These are phyloP conservation scores for Umbilicus rupestris DNA, from an alignment of 164 flowering plant genomes.

Conservation along the genomic window DNA sequence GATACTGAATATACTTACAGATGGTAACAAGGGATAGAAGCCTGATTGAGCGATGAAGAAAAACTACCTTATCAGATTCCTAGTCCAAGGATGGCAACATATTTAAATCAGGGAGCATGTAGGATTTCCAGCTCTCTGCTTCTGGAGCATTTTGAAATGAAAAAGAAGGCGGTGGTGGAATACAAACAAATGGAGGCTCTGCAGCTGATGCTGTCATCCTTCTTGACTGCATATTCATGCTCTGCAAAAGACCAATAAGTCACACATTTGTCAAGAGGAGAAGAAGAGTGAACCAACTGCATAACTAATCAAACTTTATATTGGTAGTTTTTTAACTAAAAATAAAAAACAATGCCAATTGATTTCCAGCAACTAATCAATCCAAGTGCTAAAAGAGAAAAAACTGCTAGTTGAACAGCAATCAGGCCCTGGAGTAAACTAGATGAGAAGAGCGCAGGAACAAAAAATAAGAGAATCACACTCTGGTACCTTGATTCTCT, in stretches of 20 bases:
- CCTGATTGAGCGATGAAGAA: not conserved
- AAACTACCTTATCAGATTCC: not conserved
- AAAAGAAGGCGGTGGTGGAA: not conserved
- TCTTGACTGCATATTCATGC: not conserved
- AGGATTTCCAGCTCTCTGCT: not conserved
- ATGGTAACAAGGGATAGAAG: not conserved
- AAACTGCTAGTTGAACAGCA: not conserved
- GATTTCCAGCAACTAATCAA: not conserved
- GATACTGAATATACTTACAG: not conserved
- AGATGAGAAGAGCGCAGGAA: not conserved
- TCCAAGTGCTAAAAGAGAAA: not conserved
- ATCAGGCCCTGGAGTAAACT: not conserved
- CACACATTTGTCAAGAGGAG: not conserved
- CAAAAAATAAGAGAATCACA: not conserved
- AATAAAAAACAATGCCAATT: too few relatives aligned
- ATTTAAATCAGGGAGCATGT: conserved; percentile 1
- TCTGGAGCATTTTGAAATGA: too few relatives aligned
- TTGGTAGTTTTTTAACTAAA: too few relatives aligned
- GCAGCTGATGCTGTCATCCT: not conserved
- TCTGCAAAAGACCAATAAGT: not conserved
- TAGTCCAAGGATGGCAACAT: not conserved
- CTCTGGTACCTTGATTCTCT: conserved; percentile 6
- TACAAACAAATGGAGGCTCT: not conserved
- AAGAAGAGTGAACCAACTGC: not conserved
- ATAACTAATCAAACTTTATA: too few relatives aligned